phyloP scores from a whole-genome alignment of 2,329 filamentous ascomycete species.

The Cordyceps farinosa region DNA sequence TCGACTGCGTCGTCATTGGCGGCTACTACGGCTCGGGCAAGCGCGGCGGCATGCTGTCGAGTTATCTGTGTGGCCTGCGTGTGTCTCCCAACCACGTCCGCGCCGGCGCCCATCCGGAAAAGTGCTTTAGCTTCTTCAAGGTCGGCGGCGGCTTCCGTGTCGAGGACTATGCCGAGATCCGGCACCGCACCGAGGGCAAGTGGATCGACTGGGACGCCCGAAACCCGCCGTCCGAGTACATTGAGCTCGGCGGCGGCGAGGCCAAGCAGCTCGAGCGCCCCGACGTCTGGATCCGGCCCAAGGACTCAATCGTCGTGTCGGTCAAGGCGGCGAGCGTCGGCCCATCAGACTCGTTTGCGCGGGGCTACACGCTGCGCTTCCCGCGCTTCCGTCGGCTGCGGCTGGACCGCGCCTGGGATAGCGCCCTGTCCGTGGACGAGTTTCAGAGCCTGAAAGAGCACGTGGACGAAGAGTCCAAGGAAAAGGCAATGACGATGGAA shows the following conservation, averaged over 20 bases:
- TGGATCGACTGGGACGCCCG: conserved; percentile 82
- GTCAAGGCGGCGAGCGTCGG: conserved; percentile 83
- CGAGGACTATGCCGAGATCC: conserved; percentile 79
- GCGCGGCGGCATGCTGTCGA: conserved; percentile 77
- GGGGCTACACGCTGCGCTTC: conserved; percentile 77
- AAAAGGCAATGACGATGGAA: conserved; percentile 76
- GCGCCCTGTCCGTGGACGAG: conserved; percentile 71
- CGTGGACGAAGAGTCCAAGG: conserved; percentile 66
- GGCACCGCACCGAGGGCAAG: conserved; percentile 82
- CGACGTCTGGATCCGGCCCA: conserved; percentile 89
- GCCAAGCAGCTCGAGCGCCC: conserved; percentile 69
- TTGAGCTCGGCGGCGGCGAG: conserved; percentile 78
- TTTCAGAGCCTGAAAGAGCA: conserved; percentile 68
- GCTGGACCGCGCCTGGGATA: conserved; percentile 80
- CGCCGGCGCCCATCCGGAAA: conserved; percentile 60
- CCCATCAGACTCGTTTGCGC: conserved; percentile 72
- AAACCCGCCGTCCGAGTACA: conserved; percentile 70
- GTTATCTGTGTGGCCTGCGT: conserved; percentile 84
- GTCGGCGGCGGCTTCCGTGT: conserved; percentile 90
- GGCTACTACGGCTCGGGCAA: conserved; percentile 89
- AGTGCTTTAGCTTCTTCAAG: conserved; percentile 93
- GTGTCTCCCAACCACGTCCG: conserved; percentile 66
- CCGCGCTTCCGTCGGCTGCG: conserved; percentile 81
- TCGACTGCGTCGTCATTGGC: conserved; percentile 86
- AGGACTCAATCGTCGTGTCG: conserved; percentile 80